Evolutionary conservation across 257 asterid genomes (phyloP).

Genomic region (Penstemon barbatus): DNA sequence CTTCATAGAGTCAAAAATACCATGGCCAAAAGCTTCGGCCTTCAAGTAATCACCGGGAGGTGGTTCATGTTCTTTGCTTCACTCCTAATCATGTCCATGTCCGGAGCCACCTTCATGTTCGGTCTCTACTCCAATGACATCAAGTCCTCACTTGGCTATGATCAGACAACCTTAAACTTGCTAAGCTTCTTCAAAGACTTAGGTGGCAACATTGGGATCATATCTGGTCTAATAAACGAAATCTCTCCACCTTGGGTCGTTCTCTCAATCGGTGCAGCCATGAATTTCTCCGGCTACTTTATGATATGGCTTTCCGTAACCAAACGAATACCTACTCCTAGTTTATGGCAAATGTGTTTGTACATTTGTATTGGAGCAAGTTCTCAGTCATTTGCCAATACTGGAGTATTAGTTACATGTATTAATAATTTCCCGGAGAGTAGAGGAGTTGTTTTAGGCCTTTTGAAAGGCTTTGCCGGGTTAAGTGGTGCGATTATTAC

Average conservation of each 20-base stretch:
- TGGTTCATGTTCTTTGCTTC: slow-evolving; percentile 70
- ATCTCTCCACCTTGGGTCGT: slow-evolving; percentile 63
- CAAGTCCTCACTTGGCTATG: slow-evolving; percentile 58
- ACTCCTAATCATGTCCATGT: slow-evolving; percentile 55
- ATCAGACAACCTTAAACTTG: slow-evolving; percentile 56
- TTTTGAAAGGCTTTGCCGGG: slow-evolving; percentile 36
- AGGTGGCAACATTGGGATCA: slow-evolving; percentile 58
- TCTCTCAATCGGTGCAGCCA: slow-evolving; percentile 49
- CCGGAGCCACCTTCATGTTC: slow-evolving; percentile 69
- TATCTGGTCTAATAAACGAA: slow-evolving; percentile 57
- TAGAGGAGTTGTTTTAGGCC: slow-evolving; percentile 31
- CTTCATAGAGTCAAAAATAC: too few species aligned
- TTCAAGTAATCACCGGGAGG: slow-evolving; percentile 36
- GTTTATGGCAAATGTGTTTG: slow-evolving; percentile 30
- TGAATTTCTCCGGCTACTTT: slow-evolving; percentile 65
- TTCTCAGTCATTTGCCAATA: slow-evolving; percentile 30
- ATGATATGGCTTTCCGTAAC: slow-evolving; percentile 62
- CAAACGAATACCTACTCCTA: slow-evolving; percentile 34
- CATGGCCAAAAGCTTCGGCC: background rate
- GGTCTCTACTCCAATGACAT: slow-evolving; percentile 55
- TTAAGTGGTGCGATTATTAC: slow-evolving; percentile 39
- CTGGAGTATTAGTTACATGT: slow-evolving; percentile 32
- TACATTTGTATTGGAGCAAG: slow-evolving; percentile 32
- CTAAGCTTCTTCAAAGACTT: slow-evolving; percentile 62
- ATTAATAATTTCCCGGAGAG: slow-evolving; percentile 38